Evolutionary conservation across 495 filamentous ascomycete species (phyloP), one percentile per base, ranked within the genome.

Genomic region (Aspergillus saccharolyticus): DNA sequence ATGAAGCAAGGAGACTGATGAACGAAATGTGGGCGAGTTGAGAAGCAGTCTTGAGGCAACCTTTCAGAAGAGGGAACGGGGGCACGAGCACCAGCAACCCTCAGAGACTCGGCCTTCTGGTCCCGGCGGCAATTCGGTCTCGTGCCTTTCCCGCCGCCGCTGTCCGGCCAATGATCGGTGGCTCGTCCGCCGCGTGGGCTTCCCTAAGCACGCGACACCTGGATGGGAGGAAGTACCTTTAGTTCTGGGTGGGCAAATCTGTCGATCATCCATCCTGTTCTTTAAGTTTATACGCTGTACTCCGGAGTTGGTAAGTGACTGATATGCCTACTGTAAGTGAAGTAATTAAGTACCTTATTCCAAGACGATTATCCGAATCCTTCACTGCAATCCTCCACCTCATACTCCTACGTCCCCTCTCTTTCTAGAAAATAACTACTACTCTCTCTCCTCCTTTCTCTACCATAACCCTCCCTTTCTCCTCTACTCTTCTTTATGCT

Each of bases 141-240:
- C 60, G 58, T 68, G 66, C 61, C 62, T 24, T 47, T 61, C 53
- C 49, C 53, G 42, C 7, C 58, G 55, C 47, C 43, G 22, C 56
- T 51, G n/a, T 45, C 18, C 47, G 28, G 55, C 73, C 67, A 75
- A 78, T 72, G 63, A 74, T 21, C 47, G 25, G 39, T 12, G 21
- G 44, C 17, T 52, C 2, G 51, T 62, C 61, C 52, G 52, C 59
- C 73, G 68, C 70, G 72, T 72, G 72, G 69, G 70, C 69, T 55
- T 48, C 53, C 52, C 43, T 56, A 72, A 76, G 75, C 75, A 78
- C 75, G 75, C 75, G 75, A 78, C 75, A 78, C 70, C 65, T 24
- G 18, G n/a, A n/a, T n/a, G n/a, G n/a, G n/a, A n/a, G n/a, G n/a
- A 30, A 10, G 25, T 30, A 4, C 4, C 25, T 30, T 30, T 30